Percentiles rank a stretch among this genome's conserved stretches.
These are phyloP conservation scores for Trypethelium eluteriae DNA, from an alignment of 495 filamentous ascomycete species.

Conservation along the genomic window DNA sequence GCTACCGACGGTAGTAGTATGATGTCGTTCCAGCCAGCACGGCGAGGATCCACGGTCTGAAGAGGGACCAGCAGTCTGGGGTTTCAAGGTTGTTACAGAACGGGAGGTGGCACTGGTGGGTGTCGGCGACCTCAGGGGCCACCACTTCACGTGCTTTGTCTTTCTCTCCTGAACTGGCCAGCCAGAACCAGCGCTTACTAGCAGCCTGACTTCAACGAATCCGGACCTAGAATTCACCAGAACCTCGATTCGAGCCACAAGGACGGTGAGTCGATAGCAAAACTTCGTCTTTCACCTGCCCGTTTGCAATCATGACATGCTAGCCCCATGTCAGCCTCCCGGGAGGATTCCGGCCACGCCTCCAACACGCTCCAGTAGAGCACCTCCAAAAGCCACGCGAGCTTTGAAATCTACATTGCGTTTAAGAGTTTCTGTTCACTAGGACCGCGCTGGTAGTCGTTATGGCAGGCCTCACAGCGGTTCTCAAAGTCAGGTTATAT, in stretches of 20 bases:
- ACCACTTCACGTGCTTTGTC: slow-evolving; percentile 11
- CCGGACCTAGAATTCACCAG: not conserved
- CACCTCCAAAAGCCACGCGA: not conserved
- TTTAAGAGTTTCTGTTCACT: not conserved
- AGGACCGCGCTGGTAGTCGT: not conserved
- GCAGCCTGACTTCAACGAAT: too few species aligned
- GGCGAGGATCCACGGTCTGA: not conserved
- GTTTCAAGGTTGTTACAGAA: slow-evolving; percentile 12
- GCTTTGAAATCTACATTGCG: not conserved
- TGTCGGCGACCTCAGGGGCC: slow-evolving; percentile 5
- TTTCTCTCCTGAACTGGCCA: not conserved
- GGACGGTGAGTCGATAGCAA: not conserved
- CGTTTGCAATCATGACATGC: not conserved
- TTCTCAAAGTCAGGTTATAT: slow-evolving; percentile 1
- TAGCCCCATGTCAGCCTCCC: not conserved
- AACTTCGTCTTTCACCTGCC: not conserved
- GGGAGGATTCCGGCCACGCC: slow-evolving; percentile 4
- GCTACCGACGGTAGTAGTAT: not conserved
- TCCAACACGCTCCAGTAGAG: slow-evolving; percentile 8
- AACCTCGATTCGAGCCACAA: not conserved
- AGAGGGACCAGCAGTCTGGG: not conserved
- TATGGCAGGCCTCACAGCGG: not conserved
- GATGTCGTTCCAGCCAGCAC: not conserved
- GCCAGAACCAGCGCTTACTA: not conserved
- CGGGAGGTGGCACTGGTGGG: not conserved